Evolutionary conservation across 2,329 filamentous ascomycete species (phyloP).

Genomic region (Leptographium flavum): DNA sequence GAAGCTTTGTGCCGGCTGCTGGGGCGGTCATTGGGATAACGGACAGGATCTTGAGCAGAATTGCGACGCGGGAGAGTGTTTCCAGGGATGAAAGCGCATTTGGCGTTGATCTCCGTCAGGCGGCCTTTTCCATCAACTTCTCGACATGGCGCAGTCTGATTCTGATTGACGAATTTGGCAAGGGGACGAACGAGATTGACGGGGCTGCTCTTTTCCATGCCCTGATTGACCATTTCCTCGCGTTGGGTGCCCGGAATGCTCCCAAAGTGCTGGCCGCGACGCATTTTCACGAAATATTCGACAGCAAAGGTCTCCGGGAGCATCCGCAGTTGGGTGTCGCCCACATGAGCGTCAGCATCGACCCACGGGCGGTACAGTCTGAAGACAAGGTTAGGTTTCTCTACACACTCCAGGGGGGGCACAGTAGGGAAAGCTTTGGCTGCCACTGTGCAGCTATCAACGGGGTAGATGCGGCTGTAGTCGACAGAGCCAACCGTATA

Average conservation of each 20-base stretch:
- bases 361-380: conserved; percentile 31
- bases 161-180: conserved; percentile 84
- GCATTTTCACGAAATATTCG: conserved; percentile 60
- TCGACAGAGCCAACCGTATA: conserved; percentile 63
- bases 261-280: conserved; percentile 49
- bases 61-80: conserved; percentile 57
- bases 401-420: conserved; percentile 53
- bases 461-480: conserved; percentile 57
- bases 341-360: conserved; percentile 57
- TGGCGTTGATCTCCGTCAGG: conserved; percentile 73
- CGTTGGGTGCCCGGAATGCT: conserved; percentile 23
- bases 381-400: conserved; percentile 59
- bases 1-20: conserved; percentile 78
- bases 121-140: conserved; percentile 60
- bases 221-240: conserved; percentile 41
- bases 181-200: conserved; percentile 44
- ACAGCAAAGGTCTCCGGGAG: conserved; percentile 40
- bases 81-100: conserved; percentile 47
- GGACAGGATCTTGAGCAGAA: conserved; percentile 80
- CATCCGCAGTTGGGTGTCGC: conserved; percentile 40
- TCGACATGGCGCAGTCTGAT: conserved; percentile 66
- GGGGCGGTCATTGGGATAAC: conserved; percentile 69
- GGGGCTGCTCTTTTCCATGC: conserved; percentile 45
- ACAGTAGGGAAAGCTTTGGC: conserved; percentile 71
- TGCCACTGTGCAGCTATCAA: conserved; percentile 77